Percentiles rank a stretch among this genome's conserved stretches.
Evolutionary conservation across 768 basidiomycete genomes (phyloP).

Genomic region (Rhodotorula taiwanensis): DNA sequence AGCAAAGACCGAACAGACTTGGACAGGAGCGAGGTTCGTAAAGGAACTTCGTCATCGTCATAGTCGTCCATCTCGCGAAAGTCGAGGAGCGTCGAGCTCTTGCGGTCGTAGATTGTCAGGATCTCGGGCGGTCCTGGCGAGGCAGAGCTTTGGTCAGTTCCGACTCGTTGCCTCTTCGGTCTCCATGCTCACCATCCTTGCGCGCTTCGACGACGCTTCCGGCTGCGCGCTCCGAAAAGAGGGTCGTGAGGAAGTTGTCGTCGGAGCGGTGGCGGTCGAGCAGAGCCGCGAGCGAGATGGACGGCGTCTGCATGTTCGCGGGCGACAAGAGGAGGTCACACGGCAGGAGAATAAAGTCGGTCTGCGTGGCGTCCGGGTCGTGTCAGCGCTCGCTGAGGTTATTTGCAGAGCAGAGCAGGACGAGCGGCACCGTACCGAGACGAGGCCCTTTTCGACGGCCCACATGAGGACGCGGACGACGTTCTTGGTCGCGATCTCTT

Average conservation of each 20-base stretch:
- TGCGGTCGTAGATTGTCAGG: slow-evolving; percentile 27
- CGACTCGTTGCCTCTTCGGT: too few relatives aligned
- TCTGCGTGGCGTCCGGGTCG: too few relatives aligned
- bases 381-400: too few relatives aligned
- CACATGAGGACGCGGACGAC: slow-evolving; percentile 19
- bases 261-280: slow-evolving; percentile 34
- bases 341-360: slow-evolving; percentile 35
- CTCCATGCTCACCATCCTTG: too few relatives aligned
- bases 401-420: too few relatives aligned
- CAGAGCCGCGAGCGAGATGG: slow-evolving; percentile 32
- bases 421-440: slow-evolving; percentile 9
- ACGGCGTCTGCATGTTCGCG: not conserved
- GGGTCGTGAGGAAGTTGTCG: slow-evolving; percentile 37
- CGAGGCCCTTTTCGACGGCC: slow-evolving; percentile 25
- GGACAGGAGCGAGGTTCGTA: slow-evolving; percentile 25
- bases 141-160: too few relatives aligned
- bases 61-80: slow-evolving; percentile 34
- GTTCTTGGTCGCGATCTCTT: slow-evolving; percentile 19
- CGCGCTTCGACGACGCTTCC: slow-evolving; percentile 27
- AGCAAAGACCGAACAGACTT: slow-evolving; percentile 1
- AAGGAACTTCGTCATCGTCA: slow-evolving; percentile 28
- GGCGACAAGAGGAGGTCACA: slow-evolving; percentile 36
- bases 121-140: slow-evolving; percentile 17
- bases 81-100: slow-evolving; percentile 21
- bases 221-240: slow-evolving; percentile 28